phyloP scores from a whole-genome alignment of 1,284 basidiomycete species.

The Spongispora temasekensis region DNA sequence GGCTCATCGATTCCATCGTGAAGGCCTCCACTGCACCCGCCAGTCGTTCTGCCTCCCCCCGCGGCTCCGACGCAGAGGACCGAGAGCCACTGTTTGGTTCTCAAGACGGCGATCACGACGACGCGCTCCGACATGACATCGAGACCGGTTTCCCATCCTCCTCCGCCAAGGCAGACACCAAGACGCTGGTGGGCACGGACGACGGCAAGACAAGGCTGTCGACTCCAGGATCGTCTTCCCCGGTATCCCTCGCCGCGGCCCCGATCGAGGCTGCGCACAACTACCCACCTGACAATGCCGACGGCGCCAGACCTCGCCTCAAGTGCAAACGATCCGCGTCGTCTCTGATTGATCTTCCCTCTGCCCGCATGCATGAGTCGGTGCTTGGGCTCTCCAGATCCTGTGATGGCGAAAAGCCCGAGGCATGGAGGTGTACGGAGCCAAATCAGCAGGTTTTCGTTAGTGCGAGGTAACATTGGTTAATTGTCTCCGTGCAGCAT shows the following conservation, averaged over 20 bases:
- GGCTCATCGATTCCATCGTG: slow-evolving; percentile 86
- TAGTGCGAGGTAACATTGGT: slow-evolving; percentile 20
- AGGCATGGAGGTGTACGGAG: slow-evolving; percentile 44
- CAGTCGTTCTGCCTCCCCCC: slow-evolving; percentile 41
- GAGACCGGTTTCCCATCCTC: slow-evolving; percentile 42
- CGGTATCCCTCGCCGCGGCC: slow-evolving; percentile 30
- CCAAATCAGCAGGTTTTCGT: slow-evolving; percentile 37
- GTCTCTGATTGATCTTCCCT: slow-evolving; percentile 41
- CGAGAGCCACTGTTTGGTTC: slow-evolving; percentile 59
- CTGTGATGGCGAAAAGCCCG: slow-evolving; percentile 48
- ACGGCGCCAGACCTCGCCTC: slow-evolving; percentile 36
- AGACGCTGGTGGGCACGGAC: slow-evolving; percentile 31
- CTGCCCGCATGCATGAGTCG: too few relatives aligned
- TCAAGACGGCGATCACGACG: slow-evolving; percentile 60
- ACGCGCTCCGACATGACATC: slow-evolving; percentile 43
- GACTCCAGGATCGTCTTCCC: slow-evolving; percentile 32
- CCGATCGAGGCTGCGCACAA: slow-evolving; percentile 46
- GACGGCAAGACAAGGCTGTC: slow-evolving; percentile 35
- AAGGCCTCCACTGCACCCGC: slow-evolving; percentile 57
- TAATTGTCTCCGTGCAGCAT: neutral
- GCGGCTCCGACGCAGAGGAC: slow-evolving; percentile 44
- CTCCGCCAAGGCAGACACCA: slow-evolving; percentile 36
- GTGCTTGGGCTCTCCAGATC: too few relatives aligned
- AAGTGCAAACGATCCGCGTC: slow-evolving; percentile 45
- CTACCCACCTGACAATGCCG: slow-evolving; percentile 58